These are phyloP conservation scores for Geranium brycei DNA, from an alignment of 345 rosid genomes.

Conservation along the genomic window DNA sequence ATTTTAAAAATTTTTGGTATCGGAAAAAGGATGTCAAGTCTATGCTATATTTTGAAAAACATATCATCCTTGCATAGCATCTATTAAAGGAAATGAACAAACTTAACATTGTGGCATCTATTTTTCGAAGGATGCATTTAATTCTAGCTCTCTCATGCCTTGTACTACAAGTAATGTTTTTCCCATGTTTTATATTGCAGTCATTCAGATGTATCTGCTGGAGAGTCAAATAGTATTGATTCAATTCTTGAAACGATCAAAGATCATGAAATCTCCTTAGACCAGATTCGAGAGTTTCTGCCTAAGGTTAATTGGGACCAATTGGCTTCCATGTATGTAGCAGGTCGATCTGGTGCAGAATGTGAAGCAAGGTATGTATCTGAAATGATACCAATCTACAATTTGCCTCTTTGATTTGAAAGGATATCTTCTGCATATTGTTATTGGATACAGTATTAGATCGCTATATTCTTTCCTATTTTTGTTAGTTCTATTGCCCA, in stretches of 20 bases:
- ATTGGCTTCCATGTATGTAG: conserved; percentile 45
- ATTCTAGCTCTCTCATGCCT: background rate
- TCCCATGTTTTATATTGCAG: conserved; percentile 17
- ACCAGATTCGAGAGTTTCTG: conserved; percentile 54
- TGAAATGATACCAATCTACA: background rate
- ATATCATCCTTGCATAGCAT: background rate
- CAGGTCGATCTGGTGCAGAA: conserved; percentile 66
- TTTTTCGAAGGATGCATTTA: too few relatives aligned
- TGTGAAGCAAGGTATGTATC: conserved; percentile 68
- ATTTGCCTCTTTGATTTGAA: background rate
- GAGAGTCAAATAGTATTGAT: conserved; percentile 30
- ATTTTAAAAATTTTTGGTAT: too few relatives aligned
- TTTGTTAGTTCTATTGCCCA: too few relatives aligned
- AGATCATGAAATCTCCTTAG: conserved; percentile 68
- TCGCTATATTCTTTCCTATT: too few relatives aligned
- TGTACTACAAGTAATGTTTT: background rate
- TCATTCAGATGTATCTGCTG: conserved; percentile 31
- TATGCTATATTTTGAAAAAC: background rate
- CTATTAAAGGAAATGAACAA: background rate
- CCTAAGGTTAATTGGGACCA: conserved; percentile 77
- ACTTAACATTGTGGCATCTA: too few relatives aligned
- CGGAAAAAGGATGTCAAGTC: too few relatives aligned
- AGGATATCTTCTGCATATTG: background rate
- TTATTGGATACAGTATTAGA: too few relatives aligned
- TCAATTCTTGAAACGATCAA: conserved; percentile 33